A percentile compares a stretch with the other conserved stretches of the same genome.
These are phyloP conservation scores for Cytospora piceae DNA, from an alignment of 2,329 filamentous ascomycete genomes.

Conservation along the genomic window DNA sequence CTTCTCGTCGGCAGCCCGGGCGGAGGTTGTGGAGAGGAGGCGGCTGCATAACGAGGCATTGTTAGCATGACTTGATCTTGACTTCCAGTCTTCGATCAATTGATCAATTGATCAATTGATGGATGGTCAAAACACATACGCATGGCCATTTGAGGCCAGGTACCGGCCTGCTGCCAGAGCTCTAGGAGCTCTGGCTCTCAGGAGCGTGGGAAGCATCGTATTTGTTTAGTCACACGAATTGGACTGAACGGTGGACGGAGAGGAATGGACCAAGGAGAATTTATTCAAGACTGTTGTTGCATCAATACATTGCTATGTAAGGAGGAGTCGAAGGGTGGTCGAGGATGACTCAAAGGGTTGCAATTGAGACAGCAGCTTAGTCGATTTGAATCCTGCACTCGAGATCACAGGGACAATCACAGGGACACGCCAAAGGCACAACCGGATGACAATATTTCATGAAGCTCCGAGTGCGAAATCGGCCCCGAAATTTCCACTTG, in stretches of 20 bases:
- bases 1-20: slow-evolving; percentile 52
- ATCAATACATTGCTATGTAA: slow-evolving; percentile 14
- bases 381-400: slow-evolving; percentile 26
- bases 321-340: slow-evolving; percentile 26
- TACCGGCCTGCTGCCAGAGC: slow-evolving; percentile 29
- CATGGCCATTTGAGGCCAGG: slow-evolving; percentile 31
- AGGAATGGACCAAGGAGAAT: not conserved
- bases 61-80: slow-evolving; percentile 9
- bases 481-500: slow-evolving; percentile 21
- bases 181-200: slow-evolving; percentile 33
- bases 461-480: slow-evolving; percentile 27
- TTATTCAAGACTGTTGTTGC: slow-evolving; percentile 4
- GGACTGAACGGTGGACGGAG: slow-evolving; percentile 7
- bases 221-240: slow-evolving; percentile 9
- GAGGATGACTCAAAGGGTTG: slow-evolving; percentile 31
- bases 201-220: slow-evolving; percentile 30
- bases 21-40: slow-evolving; percentile 54
- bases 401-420: slow-evolving; percentile 39
- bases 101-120: slow-evolving; percentile 16
- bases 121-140: slow-evolving; percentile 28
- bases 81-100: not conserved
- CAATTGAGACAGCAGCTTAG: slow-evolving; percentile 13
- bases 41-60: slow-evolving; percentile 43
- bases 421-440: slow-evolving; percentile 33
- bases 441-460: slow-evolving; percentile 9